Base-by-base conservation (phyloP, 1,284 basidiomycete species). In the Fistulina hepatica region DNA sequence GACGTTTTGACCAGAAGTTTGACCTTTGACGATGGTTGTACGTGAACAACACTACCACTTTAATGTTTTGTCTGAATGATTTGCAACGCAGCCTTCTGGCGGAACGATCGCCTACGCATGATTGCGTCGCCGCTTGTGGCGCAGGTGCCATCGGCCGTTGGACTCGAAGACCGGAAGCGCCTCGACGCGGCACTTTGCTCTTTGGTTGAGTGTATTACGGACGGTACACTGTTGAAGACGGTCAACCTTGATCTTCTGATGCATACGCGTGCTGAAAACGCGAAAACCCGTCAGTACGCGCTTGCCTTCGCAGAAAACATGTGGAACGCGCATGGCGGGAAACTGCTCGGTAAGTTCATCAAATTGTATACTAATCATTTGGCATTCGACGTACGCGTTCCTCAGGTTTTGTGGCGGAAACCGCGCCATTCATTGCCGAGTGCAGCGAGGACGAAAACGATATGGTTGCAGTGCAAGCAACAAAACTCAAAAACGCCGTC, bases 221-320 rank as follows among this genome's bases (percentile, higher is more conserved):
- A 85, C 62, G 65, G 82, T 58, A 49, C 68, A 3, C 61, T 83
- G 17, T 69, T 93, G 45, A 93, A 95, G 55, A 57, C 67, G 7
- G 64, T 93, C 56, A 95, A 97, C 63, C 65, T 83, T 20, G 70
- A 78, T 28, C 59, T 97, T n/a, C 71, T 97, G 39, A 81, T 91
- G 75, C 75, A 85, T 42, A 90, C 88, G 0, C 80, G 92, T 7
- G 80, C 83, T 2, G 89, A 94, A 39, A 76, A 84, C 40, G 58
- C 71, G 2, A 61, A 66, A 19, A 57, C 77, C 15, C 74, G 88
- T 9, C 54, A 89, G 8, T 71, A 75, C 33, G 84, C 91, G 1
- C 60, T 97, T 31, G 56, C 64, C 12, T 81, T 79, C 39, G 64
- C 82, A 15, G 74, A 79, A 13, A 65, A 67, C 13, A 58, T 97